Conservation (phyloP, 768 basidiomycete species). For the Mycena albidolilacea region DNA sequence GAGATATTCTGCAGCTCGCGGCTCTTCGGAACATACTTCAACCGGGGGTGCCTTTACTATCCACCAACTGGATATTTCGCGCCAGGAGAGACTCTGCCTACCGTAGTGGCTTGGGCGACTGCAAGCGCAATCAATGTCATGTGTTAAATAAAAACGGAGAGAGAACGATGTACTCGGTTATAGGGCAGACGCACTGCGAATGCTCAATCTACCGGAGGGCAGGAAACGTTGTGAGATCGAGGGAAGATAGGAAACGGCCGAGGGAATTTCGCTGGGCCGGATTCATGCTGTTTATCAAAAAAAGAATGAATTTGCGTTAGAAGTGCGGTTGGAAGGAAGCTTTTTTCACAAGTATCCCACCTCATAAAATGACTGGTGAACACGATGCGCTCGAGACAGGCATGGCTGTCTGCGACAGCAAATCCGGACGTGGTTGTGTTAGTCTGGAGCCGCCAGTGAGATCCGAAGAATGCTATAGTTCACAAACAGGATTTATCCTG, state of each 20-base stretch:
- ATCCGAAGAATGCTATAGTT: no score
- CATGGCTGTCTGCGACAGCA: not conserved
- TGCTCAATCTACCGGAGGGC: slow-evolving; percentile 14
- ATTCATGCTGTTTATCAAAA: not conserved
- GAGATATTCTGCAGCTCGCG: no score
- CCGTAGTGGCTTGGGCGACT: not conserved
- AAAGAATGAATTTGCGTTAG: not conserved
- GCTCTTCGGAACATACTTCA: slow-evolving; percentile 8
- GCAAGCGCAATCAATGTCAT: not conserved
- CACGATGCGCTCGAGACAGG: slow-evolving; percentile 19
- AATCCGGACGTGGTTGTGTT: not conserved
- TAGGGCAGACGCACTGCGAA: not conserved
- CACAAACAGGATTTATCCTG: no score
- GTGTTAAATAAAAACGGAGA: not conserved
- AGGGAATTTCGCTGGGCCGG: not conserved
- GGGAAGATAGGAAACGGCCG: not conserved
- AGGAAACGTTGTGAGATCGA: slow-evolving; percentile 10
- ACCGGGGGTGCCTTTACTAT: not conserved
- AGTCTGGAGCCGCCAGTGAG: not conserved
- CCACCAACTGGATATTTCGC: slow-evolving; percentile 12
- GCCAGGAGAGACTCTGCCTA: slow-evolving; percentile 22
- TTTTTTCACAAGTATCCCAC: not conserved
- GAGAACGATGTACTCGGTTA: not conserved
- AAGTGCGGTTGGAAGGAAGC: no score
- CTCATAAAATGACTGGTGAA: not conserved